Percentiles rank a stretch among this genome's conserved stretches.
Evolutionary conservation across 306 rosid species (phyloP).

Genomic region (Begonia masoniana): DNA sequence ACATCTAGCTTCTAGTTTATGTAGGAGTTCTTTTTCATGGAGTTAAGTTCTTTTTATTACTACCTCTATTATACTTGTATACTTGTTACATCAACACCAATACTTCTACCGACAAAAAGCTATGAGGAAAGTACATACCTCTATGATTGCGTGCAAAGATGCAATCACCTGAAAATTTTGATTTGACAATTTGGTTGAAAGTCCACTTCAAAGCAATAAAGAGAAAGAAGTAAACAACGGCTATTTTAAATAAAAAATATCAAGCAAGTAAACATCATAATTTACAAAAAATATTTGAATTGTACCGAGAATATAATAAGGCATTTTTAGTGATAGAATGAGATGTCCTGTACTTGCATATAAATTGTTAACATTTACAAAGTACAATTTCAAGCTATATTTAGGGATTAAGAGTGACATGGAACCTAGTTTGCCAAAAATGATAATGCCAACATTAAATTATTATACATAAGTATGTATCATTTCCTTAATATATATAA

Average conservation of each 20-base stretch:
- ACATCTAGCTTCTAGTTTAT: too few relatives aligned
- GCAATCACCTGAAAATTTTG: constrained; percentile 53
- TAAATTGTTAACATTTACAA: too few relatives aligned
- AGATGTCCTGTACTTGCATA: too few relatives aligned
- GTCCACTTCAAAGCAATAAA: constrained; percentile 6
- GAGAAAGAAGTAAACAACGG: background rate
- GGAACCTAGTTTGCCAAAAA: too few relatives aligned
- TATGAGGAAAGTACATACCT: constrained; percentile 26
- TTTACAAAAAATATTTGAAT: background rate
- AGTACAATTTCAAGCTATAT: too few relatives aligned
- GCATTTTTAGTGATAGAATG: too few relatives aligned
- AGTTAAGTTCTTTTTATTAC: background rate
- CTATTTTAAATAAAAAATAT: background rate
- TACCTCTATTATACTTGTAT: background rate
- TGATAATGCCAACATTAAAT: too few relatives aligned
- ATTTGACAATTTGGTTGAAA: constrained; percentile 5
- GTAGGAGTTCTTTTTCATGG: background rate
- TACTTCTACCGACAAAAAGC: constrained; percentile 1
- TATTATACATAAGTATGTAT: too few relatives aligned
- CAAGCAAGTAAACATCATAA: background rate
- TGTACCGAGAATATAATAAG: background rate
- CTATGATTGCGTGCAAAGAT: constrained; percentile 59
- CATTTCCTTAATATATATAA: too few relatives aligned
- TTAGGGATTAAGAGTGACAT: too few relatives aligned
- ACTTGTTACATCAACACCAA: background rate